Conservation (phyloP, 192 early-diverging fungal genomes). For the Diversispora epigaea region DNA sequence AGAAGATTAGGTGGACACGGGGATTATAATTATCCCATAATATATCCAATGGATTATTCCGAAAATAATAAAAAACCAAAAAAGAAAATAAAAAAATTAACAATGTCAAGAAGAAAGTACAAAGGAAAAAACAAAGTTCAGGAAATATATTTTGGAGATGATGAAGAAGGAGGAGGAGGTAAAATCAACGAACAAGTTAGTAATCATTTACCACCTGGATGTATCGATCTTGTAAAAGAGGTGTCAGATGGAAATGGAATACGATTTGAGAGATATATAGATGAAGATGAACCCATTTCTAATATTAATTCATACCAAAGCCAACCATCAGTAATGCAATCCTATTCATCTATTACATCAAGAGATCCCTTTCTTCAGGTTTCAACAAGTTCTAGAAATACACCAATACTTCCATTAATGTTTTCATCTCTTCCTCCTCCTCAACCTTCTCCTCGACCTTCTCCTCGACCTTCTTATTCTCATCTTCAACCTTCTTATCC, state of each 20-base stretch:
- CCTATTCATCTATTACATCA: neutral
- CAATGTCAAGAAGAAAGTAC: neutral
- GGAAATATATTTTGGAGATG: conserved; percentile 3
- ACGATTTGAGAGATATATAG: conserved; percentile 8
- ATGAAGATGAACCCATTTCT: neutral
- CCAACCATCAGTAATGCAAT: neutral
- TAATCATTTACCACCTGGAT: conserved; percentile 18
- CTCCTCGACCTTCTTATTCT: too few species aligned
- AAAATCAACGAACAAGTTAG: neutral
- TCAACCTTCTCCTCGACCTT: too few species aligned
- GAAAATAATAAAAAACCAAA: neutral
- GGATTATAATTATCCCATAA: conserved; percentile 37
- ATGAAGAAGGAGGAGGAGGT: neutral
- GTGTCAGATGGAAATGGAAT: conserved; percentile 15
- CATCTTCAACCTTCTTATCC: too few species aligned
- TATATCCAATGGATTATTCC: neutral
- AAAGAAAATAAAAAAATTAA: neutral
- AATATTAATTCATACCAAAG: neutral
- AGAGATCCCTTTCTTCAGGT: conserved; percentile 20
- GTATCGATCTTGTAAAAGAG: conserved; percentile 26
- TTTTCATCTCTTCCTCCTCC: too few species aligned
- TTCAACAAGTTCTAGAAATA: neutral
- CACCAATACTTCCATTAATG: neutral
- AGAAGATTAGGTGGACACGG: conserved; percentile 33
- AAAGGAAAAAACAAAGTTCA: neutral